Conservation (phyloP, 2,329 filamentous ascomycete species). For the Leptographium radiaticola region DNA sequence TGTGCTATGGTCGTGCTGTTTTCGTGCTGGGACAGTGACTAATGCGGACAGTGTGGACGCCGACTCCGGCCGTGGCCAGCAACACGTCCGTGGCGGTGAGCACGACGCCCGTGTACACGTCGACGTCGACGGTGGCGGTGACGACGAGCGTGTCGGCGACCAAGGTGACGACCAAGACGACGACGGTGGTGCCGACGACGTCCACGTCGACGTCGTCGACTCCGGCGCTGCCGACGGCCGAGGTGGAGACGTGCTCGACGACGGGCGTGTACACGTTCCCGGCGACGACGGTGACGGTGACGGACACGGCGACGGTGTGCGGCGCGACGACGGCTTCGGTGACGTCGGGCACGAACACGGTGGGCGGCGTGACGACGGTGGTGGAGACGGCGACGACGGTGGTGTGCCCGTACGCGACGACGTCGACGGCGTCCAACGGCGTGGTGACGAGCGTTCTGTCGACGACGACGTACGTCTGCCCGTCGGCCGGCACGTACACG, state of each 20-base stretch:
- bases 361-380: slow-evolving; percentile 60
- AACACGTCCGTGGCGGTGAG: background rate
- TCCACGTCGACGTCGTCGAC: slow-evolving; percentile 13
- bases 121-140: background rate
- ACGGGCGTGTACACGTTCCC: slow-evolving; percentile 66
- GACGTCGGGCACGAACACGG: slow-evolving; percentile 50
- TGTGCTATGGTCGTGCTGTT: background rate
- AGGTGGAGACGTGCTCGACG: slow-evolving; percentile 42
- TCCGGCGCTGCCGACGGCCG: slow-evolving; percentile 33
- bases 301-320: slow-evolving; percentile 53
- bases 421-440: slow-evolving; percentile 40
- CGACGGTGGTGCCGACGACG: background rate
- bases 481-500: slow-evolving; percentile 58
- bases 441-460: slow-evolving; percentile 54
- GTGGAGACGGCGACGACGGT: slow-evolving; percentile 54
- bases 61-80: background rate
- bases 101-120: background rate
- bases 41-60: background rate
- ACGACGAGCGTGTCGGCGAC: background rate
- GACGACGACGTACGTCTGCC: slow-evolving; percentile 48
- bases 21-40: background rate
- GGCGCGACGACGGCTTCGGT: slow-evolving; percentile 49
- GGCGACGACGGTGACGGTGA: slow-evolving; percentile 56
- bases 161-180: too few species aligned
- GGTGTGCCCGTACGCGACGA: slow-evolving; percentile 55